Conservation (phyloP, 176 grass and related monocot genomes). For the Cocos nucifera region DNA sequence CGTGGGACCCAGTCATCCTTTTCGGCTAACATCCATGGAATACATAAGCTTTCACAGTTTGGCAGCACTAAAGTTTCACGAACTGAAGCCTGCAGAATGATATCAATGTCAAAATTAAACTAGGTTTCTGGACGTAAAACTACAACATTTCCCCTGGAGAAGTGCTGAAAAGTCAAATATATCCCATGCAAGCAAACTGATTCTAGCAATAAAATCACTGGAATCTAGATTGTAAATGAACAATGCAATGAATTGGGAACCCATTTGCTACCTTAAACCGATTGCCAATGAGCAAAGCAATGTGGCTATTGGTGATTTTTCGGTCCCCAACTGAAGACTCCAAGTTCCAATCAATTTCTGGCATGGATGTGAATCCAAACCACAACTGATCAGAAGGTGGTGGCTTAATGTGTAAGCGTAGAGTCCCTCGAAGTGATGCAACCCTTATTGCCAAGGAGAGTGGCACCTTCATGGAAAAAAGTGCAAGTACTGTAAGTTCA, state of each 20-base stretch:
- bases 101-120: constrained; percentile 7
- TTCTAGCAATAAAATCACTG: not conserved
- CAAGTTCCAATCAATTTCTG: constrained; percentile 2
- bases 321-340: constrained; percentile 50
- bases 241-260: not conserved
- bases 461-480: constrained; percentile 56
- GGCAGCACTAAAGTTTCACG: constrained; percentile 64
- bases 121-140: constrained; percentile 1
- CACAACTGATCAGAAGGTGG: constrained; percentile 5
- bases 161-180: not conserved
- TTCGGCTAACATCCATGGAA: constrained; percentile 79
- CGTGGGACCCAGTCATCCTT: constrained; percentile 79
- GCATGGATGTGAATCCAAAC: constrained; percentile 9
- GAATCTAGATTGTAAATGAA: not conserved
- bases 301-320: constrained; percentile 67
- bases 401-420: constrained; percentile 44
- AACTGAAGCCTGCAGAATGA: constrained; percentile 48
- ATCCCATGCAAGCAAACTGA: not conserved
- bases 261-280: constrained; percentile 64
- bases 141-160: not conserved
- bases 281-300: constrained; percentile 55
- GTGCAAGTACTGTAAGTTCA: not conserved
- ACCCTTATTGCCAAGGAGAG: constrained; percentile 72
- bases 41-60: constrained; percentile 74
- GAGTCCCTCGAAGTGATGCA: constrained; percentile 44